Conservation (phyloP, 2,329 filamentous ascomycete species). For the Xylariaceae sp. region DNA sequence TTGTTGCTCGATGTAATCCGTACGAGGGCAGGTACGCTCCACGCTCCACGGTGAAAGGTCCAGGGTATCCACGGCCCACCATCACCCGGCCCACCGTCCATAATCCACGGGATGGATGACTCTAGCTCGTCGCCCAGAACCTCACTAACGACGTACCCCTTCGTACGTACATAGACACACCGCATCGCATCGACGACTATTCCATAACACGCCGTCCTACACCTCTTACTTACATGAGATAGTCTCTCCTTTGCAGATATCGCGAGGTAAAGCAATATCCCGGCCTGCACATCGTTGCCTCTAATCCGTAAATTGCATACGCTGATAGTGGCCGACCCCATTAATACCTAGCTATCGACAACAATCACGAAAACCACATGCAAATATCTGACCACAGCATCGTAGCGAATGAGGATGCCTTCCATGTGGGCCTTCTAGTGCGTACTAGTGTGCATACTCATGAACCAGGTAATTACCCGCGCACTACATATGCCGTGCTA, state of each 20-base stretch:
- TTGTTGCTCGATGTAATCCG: too few relatives aligned
- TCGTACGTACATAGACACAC: background rate
- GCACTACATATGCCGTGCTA: background rate
- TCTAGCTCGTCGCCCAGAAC: background rate
- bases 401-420: background rate
- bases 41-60: too few relatives aligned
- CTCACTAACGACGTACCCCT: background rate
- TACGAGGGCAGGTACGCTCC: too few relatives aligned
- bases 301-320: background rate
- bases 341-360: background rate
- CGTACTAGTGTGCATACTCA: background rate
- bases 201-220: too few relatives aligned
- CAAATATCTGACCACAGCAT: background rate
- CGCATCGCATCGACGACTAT: too few relatives aligned
- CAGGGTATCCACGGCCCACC: too few relatives aligned
- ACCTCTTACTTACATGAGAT: background rate
- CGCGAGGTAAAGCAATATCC: background rate
- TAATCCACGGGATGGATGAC: too few relatives aligned
- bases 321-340: background rate
- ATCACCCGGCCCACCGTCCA: too few relatives aligned
- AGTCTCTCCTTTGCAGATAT: background rate
- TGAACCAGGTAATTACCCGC: background rate
- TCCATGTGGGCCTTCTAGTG: background rate
- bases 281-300: background rate
- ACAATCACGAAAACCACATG: background rate